phyloP scores from a whole-genome alignment of 2,329 filamentous ascomycete species.

The Ophiognomonia clavigignenti-juglandacearum region DNA sequence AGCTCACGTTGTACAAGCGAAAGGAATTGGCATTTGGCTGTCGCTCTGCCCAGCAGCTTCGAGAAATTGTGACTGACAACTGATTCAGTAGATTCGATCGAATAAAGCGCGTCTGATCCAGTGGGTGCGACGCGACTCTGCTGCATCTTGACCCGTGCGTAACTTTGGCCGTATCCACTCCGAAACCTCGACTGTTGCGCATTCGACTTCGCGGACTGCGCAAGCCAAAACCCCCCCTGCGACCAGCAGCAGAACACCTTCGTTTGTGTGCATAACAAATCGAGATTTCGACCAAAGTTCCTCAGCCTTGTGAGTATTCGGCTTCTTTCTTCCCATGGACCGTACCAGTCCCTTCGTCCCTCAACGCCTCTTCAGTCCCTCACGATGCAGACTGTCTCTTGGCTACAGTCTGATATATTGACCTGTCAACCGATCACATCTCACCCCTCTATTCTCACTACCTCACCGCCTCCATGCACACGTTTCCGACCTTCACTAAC shows the following conservation, averaged over 20 bases:
- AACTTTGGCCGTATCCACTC: conserved; percentile 13
- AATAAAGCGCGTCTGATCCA: conserved; percentile 15
- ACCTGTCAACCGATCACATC: conserved; percentile 7
- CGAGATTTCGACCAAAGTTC: neutral
- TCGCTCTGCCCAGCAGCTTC: neutral
- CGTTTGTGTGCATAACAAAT: neutral
- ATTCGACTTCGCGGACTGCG: too few relatives aligned
- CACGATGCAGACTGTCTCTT: neutral
- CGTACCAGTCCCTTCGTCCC: too few relatives aligned
- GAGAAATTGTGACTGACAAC: conserved; percentile 8
- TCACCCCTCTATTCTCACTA: neutral
- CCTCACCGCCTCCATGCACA: conserved; percentile 2
- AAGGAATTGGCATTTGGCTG: neutral
- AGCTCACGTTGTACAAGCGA: conserved; percentile 3
- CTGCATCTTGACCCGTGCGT: conserved; percentile 18
- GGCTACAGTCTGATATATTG: neutral
- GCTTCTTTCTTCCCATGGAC: neutral
- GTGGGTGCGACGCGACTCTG: conserved; percentile 10
- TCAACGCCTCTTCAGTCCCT: too few relatives aligned
- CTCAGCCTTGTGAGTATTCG: conserved; percentile 1
- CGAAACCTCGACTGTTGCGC: too few relatives aligned
- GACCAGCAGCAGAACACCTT: conserved; percentile 1
- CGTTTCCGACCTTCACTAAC: conserved; percentile 6
- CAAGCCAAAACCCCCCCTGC: too few relatives aligned
- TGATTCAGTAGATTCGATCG: conserved; percentile 10